Conservation (phyloP, 768 basidiomycete species). For the Suillus subluteus region DNA sequence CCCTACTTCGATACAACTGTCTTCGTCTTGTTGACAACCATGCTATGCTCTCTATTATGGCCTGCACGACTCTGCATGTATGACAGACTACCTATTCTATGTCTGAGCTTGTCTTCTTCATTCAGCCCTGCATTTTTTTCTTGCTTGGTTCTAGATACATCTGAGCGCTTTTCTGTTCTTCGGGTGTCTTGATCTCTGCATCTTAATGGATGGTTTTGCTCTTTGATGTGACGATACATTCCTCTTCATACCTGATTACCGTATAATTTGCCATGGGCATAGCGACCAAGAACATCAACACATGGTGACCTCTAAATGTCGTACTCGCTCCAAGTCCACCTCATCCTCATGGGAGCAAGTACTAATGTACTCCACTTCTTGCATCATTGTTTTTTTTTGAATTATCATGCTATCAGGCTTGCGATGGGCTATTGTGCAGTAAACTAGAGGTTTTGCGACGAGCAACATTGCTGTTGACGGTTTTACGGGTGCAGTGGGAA, state of each 20-base stretch:
- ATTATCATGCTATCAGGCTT: slow-evolving; percentile 34
- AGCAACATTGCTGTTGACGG: slow-evolving; percentile 58
- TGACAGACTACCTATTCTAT: slow-evolving; percentile 39
- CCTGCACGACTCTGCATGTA: slow-evolving; percentile 39
- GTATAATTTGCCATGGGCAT: slow-evolving; percentile 6
- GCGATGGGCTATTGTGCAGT: slow-evolving; percentile 31
- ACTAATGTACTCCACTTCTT: background rate
- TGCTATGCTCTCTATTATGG: slow-evolving; percentile 39
- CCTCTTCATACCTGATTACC: slow-evolving; percentile 6
- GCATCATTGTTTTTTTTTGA: background rate
- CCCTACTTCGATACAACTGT: slow-evolving; percentile 26
- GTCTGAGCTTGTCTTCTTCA: slow-evolving; percentile 23
- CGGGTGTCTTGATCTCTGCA: slow-evolving; percentile 2
- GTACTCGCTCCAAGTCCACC: background rate
- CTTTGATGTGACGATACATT: slow-evolving; percentile 3
- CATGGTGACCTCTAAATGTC: slow-evolving; percentile 6
- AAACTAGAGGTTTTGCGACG: slow-evolving; percentile 42
- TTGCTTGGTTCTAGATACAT: slow-evolving; percentile 12
- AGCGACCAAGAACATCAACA: background rate
- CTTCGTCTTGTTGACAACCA: slow-evolving; percentile 34
- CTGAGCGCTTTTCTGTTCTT: slow-evolving; percentile 5
- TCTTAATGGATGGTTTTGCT: slow-evolving; percentile 6
- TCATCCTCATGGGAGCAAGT: background rate
- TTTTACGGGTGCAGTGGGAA: slow-evolving; percentile 88
- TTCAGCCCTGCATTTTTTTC: slow-evolving; percentile 32